Base-by-base conservation (phyloP, 345 rosid genomes). In the Linum lewisii region DNA sequence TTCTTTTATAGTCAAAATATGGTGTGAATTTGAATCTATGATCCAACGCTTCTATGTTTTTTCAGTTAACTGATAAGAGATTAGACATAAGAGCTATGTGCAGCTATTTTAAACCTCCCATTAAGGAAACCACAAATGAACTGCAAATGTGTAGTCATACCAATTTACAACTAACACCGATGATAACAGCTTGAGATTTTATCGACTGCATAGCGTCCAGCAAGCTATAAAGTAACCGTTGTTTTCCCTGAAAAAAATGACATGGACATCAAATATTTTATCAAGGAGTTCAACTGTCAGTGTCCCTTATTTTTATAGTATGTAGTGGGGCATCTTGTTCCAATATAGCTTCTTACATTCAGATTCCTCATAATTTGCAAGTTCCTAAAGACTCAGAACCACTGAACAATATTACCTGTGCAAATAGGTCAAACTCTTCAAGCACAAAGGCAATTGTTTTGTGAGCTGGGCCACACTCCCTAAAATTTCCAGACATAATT, bases 391-490 rank as follows among this genome's bases (percentile, higher is more conserved):
- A 11, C 18, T 42, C 18, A 11, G 21, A 29, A 62, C 42, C 29
- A 21, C 63, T 29, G 10, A 59, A 18, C 25, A 34, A 68, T 69
- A 69, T 80, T 79, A 83, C 98, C 97, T 86, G 98, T 62, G 91
- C 87, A 77, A 92, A 92, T 73, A 75, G 77, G 73, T 93, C 97
- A 73, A 93, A 93, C 70, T 93, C 97, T 69, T 86, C 84, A 68
- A 93, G 87, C 66, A 77, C 81, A 73, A 93, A 93, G 62, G 83
- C 78, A 32, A 89, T 73, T 21, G 99, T 93, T 74, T 85, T 93
- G 78, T 93, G 97, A 7, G 97, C 91, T 64, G 89, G 73, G 69
- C 97, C 97, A 75, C 97, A 93, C 74, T 89, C 95, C 84, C 99
- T 93, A 83, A 58, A 45, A 76, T 58, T 52, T 55, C 67, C 68